Evolutionary conservation across 78 protist genomes (phyloP).

Genomic region (Creolimax fragrantissima): DNA sequence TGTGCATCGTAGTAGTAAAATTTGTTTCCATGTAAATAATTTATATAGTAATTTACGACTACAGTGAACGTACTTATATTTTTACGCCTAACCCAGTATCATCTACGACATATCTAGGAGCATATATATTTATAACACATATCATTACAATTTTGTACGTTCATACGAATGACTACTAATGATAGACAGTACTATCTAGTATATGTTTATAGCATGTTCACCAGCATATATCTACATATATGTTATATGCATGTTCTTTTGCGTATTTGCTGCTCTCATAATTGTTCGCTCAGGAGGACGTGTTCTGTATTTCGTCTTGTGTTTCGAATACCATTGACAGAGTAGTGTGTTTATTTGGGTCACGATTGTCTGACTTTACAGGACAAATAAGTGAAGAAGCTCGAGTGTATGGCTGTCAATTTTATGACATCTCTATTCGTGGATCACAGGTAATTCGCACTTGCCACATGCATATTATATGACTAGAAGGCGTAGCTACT

Average conservation of each 20-base stretch:
- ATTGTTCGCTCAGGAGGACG: too few relatives aligned
- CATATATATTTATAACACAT: not conserved
- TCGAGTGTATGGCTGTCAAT: not conserved
- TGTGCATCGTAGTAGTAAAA: too few relatives aligned
- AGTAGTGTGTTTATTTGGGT: too few relatives aligned
- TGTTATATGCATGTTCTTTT: not conserved
- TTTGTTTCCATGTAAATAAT: too few relatives aligned
- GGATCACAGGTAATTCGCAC: not conserved
- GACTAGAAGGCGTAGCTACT: too few relatives aligned
- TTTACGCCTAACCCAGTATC: not conserved
- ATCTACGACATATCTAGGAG: not conserved
- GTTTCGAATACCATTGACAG: too few relatives aligned
- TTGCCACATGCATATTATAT: too few relatives aligned
- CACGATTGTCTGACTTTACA: too few relatives aligned
- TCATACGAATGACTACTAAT: not conserved
- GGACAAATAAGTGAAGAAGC: not conserved
- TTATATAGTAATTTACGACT: too few relatives aligned
- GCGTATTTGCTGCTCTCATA: too few relatives aligned
- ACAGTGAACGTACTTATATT: too few relatives aligned
- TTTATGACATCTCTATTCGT: not conserved
- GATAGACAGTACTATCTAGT: not conserved
- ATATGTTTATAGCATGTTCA: not conserved
- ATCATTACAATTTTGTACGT: not conserved
- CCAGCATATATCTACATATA: not conserved
- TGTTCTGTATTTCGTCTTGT: too few relatives aligned